Base-by-base conservation (phyloP, 2,329 filamentous ascomycete species). In the Alternaria sp. region DNA sequence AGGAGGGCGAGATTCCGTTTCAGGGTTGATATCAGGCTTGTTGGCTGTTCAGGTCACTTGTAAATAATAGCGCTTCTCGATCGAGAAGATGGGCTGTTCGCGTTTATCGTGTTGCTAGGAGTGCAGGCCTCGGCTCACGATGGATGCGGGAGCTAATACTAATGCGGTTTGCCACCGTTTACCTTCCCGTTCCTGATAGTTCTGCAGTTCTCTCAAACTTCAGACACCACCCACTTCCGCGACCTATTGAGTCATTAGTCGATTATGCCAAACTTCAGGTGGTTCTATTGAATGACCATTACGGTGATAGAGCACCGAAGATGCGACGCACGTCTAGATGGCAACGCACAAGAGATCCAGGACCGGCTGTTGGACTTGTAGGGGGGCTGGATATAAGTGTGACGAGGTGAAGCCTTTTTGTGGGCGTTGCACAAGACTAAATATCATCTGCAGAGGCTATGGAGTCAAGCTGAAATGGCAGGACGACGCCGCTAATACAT, bases 381-480 rank as follows among this genome's bases (percentile, higher is more conserved):
- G 74, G 15, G 73, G 75, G 60, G 72, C 74, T 12, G 75, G 75
- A 2, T 77, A 77, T 57, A 77, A 77, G 54, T 77, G 75, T 65
- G 74, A 77, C 49, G 75, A 77, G 51, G 63, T 72, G 30, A 76
- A 73, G 26, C 75, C 75, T 4, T 68, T 63, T 43, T 77, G 75
- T 30, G 67, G 69, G 15, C 60, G 75, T 36, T 77, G 75, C 23
- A 68, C 62, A 5, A 64, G 75, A 21, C 49, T 77, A n/a, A 73
- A 70, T 12, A 76, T 76, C 32, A 66, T 57, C 10, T 77, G 75
- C 56, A 75, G 73, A 64, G 75, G 75, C 4, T 77, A 77, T 44
- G 73, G 71, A 6, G 55, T 74, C 36, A 75, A 69, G 47, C 61
- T 76, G 21, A 76, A 75, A 61, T 77, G 75, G 75, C 67, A 67